A percentile compares a stretch with the other conserved stretches of the same genome.
These are phyloP conservation scores for Eucalyptus erythrocorys DNA, from an alignment of 345 rosid species.

Conservation along the genomic window DNA sequence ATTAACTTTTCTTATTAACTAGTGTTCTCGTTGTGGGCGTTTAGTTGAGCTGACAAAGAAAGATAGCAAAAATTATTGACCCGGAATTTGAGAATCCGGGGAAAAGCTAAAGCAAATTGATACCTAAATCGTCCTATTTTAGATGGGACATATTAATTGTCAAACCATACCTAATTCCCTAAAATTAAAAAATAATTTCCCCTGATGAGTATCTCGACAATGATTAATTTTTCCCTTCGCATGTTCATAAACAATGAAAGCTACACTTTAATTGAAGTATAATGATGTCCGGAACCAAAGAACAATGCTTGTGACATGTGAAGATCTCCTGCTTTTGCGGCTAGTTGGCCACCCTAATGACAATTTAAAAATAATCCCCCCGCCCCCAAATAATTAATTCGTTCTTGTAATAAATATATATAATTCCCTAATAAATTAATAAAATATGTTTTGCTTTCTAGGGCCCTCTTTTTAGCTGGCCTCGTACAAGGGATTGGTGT, in stretches of 20 bases:
- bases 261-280: conserved; percentile 18
- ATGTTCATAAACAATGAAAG: neutral
- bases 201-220: neutral
- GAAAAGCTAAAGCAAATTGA: neutral
- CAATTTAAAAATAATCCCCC: neutral
- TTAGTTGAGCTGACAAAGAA: neutral
- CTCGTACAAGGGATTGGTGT: neutral
- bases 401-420: neutral
- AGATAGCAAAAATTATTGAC: neutral
- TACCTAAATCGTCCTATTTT: neutral
- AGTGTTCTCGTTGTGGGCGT: neutral
- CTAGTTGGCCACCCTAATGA: conserved; percentile 3
- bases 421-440: neutral
- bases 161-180: neutral
- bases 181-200: neutral
- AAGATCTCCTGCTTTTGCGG: conserved; percentile 48
- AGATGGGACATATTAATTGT: neutral
- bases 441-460: neutral
- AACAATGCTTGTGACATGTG: conserved; percentile 23
- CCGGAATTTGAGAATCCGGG: neutral
- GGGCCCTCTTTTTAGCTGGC: neutral
- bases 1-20: neutral
- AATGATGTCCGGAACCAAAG: conserved; percentile 25
- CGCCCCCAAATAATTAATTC: neutral
- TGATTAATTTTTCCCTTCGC: neutral